Evolutionary conservation across 2,329 filamentous ascomycete species (phyloP).

Genomic region (Beauveria asiatica): DNA sequence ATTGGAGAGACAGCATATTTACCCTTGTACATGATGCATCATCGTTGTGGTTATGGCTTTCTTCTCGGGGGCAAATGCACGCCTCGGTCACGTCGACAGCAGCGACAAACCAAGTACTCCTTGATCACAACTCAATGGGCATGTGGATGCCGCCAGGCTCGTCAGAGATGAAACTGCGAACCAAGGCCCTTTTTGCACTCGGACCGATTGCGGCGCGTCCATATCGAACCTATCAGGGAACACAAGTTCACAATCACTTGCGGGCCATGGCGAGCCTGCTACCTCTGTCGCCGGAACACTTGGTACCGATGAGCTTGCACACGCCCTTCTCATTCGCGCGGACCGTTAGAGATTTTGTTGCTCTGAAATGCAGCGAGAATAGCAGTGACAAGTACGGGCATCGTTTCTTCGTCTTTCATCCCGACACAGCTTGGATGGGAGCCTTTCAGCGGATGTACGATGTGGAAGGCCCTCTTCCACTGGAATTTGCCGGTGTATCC

Average conservation of each 20-base stretch:
- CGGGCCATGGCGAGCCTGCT: not conserved
- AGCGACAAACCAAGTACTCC: not conserved
- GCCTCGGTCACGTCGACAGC: not conserved
- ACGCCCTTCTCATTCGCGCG: constrained; percentile 1
- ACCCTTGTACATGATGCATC: not conserved
- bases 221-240: constrained; percentile 7
- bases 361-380: constrained; percentile 4
- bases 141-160: not conserved
- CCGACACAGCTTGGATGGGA: constrained; percentile 9
- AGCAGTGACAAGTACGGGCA: not conserved
- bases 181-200: constrained; percentile 6
- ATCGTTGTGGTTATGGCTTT: constrained; percentile 3
- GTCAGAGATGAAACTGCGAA: constrained; percentile 3
- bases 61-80: not conserved
- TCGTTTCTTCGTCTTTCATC: constrained; percentile 11
- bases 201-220: not conserved
- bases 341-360: constrained; percentile 7
- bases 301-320: not conserved
- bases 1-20: constrained; percentile 9
- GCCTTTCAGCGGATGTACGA: constrained; percentile 5
- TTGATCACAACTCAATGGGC: not conserved
- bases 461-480: not conserved
- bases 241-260: not conserved
- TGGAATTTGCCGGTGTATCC: not conserved
- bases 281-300: not conserved